Percentiles rank a stretch among this genome's conserved stretches.
These are phyloP conservation scores for Alternaria rosae DNA, from an alignment of 2,329 filamentous ascomycete genomes.

Conservation along the genomic window DNA sequence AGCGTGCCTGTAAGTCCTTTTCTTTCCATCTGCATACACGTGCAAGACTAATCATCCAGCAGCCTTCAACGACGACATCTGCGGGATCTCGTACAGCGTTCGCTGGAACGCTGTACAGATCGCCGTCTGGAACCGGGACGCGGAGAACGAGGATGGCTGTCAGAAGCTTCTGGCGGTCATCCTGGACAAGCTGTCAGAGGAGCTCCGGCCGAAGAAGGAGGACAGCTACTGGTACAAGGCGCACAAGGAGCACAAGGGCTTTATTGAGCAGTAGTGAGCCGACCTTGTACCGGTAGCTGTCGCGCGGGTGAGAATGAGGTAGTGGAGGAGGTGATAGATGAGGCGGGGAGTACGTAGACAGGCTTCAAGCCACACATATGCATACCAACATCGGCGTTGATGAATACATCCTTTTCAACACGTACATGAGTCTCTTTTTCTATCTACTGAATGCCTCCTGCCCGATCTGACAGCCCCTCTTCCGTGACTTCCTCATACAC, in stretches of 20 bases:
- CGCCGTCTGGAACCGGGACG: slow-evolving; percentile 92
- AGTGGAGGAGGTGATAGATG: neutral
- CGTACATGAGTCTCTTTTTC: neutral
- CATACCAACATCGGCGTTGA: slow-evolving; percentile 4
- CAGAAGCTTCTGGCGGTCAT: slow-evolving; percentile 77
- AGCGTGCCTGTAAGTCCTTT: slow-evolving; percentile 62
- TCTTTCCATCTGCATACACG: neutral
- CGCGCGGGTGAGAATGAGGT: neutral
- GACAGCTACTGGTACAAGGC: slow-evolving; percentile 82
- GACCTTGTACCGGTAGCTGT: neutral
- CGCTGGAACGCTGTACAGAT: slow-evolving; percentile 90
- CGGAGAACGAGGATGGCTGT: slow-evolving; percentile 78
- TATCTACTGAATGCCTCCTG: neutral
- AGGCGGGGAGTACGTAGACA: neutral
- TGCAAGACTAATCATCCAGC: neutral
- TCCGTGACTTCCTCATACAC: neutral
- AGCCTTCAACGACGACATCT: slow-evolving; percentile 77
- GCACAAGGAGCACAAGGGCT: slow-evolving; percentile 86
- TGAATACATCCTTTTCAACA: slow-evolving; percentile 7
- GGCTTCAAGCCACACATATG: neutral
- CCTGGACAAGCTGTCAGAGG: slow-evolving; percentile 73
- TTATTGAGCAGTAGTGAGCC: slow-evolving; percentile 51
- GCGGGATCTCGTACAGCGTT: slow-evolving; percentile 85
- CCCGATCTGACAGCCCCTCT: neutral
- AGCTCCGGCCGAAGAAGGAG: slow-evolving; percentile 71